Conservation (phyloP, 2,329 filamentous ascomycete genomes). For the Aspergillus caelatus region DNA sequence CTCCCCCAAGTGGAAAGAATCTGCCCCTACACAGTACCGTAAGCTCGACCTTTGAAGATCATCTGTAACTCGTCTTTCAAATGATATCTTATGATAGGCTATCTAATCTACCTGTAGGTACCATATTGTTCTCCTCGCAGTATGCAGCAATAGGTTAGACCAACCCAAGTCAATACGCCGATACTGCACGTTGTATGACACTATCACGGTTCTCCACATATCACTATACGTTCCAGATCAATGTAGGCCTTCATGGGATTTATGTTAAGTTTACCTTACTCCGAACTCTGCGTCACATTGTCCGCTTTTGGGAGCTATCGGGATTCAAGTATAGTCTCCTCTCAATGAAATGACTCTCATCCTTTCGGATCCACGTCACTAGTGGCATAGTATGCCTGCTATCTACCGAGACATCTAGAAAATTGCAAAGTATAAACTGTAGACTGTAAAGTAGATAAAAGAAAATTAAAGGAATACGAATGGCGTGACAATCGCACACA, state of each 20-base stretch:
- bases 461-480: conserved; percentile 15
- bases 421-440: not conserved
- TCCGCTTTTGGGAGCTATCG: not conserved
- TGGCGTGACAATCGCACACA: not conserved
- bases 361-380: not conserved
- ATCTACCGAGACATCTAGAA: not conserved
- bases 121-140: not conserved
- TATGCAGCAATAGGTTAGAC: not conserved
- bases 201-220: not conserved
- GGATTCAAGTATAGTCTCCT: not conserved
- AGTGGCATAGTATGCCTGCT: not conserved
- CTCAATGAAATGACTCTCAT: not conserved
- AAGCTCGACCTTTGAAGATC: conserved; percentile 1
- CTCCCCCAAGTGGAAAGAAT: not conserved
- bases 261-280: not conserved
- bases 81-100: not conserved
- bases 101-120: not conserved
- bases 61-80: not conserved
- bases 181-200: conserved; percentile 1
- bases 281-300: not conserved
- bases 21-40: not conserved
- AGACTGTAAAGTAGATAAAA: not conserved
- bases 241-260: not conserved
- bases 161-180: not conserved
- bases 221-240: not conserved